Evolutionary conservation across 1,284 basidiomycete genomes (phyloP), one percentile per base, ranked within the genome.

Genomic region (Papiliotrema flavescens): DNA sequence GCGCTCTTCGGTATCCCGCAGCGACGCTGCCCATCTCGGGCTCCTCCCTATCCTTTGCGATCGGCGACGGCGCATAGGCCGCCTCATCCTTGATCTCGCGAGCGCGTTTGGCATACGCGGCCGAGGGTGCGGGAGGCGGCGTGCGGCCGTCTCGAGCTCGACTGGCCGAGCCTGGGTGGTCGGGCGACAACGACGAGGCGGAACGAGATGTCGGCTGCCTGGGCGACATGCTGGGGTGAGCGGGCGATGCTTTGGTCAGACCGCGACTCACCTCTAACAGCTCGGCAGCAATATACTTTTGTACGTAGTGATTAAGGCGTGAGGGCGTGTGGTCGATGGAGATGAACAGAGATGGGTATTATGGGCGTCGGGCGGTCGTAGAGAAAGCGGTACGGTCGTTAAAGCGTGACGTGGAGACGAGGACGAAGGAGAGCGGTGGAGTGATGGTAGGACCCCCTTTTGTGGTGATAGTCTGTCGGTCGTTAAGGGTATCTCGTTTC

Each of bases 11-110:
- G 48, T 69, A 70, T 0, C 69, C 66, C 24, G 67, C 61, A 17
- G 74, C 64, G 28, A 62, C 54, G 64, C 17, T 22, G 11, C 26
- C 32, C 40, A 44, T 41, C 17, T 78, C 51, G 32, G 53, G 34
- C 7, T 49, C 40, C 23, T 59, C 57, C 37, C 53, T 82, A 61
- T 81, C 82, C 61, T 87, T 76, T 63, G 82, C 83, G 71, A 88
- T 85, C 75, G 89, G 81, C 70, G 87, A 86, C 71, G 89, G 88
- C 63, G 87, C 87, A 82, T 60, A 76, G 63, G 72, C 66, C 24
- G 66, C 45, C 70, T 86, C 85, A 76, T 84, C 85, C 70, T 86
- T 85, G 49, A 89, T 80, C 77, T 90, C 89, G 68, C 89, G 81
- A 53, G 89, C 88, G 69, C 89, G 49, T 53, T 50, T 28, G 19